phyloP scores from a whole-genome alignment of 2,329 filamentous ascomycete genomes.

The Paracorniculantispora psalliotae region DNA sequence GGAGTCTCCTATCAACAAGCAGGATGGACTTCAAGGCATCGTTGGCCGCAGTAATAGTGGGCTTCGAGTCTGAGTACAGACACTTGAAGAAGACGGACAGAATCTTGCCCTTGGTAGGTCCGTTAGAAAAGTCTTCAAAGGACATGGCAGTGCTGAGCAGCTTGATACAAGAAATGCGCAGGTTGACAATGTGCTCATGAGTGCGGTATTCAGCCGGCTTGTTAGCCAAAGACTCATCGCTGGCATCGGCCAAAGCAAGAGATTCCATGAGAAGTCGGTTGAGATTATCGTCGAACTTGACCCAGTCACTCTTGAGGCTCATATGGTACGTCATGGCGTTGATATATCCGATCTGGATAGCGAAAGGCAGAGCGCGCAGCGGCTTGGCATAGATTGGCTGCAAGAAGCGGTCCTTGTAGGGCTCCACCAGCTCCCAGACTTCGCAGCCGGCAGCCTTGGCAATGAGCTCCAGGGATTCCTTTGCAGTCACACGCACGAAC shows the following conservation, averaged over 20 bases:
- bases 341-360: slow-evolving; percentile 95
- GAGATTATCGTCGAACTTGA: slow-evolving; percentile 86
- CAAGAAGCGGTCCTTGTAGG: slow-evolving; percentile 86
- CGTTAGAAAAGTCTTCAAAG: slow-evolving; percentile 84
- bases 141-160: slow-evolving; percentile 90
- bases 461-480: slow-evolving; percentile 73
- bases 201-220: slow-evolving; percentile 93
- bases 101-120: slow-evolving; percentile 62
- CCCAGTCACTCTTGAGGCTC: slow-evolving; percentile 79
- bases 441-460: slow-evolving; percentile 72
- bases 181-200: slow-evolving; percentile 86
- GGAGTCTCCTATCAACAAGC: slow-evolving; percentile 81
- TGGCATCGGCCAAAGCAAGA: slow-evolving; percentile 86
- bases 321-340: slow-evolving; percentile 96
- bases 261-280: slow-evolving; percentile 91
- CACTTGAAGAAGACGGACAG: slow-evolving; percentile 98
- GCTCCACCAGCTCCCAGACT: slow-evolving; percentile 82
- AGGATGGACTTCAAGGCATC: slow-evolving; percentile 84
- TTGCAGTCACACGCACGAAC: slow-evolving; percentile 84
- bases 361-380: slow-evolving; percentile 83
- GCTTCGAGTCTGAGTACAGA: slow-evolving; percentile 85
- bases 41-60: slow-evolving; percentile 91
- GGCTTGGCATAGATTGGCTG: slow-evolving; percentile 94
- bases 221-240: slow-evolving; percentile 85
- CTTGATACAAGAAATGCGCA: slow-evolving; percentile 89